phyloP scores from a whole-genome alignment of 75 land plant species.

The Gnetum montanum region DNA sequence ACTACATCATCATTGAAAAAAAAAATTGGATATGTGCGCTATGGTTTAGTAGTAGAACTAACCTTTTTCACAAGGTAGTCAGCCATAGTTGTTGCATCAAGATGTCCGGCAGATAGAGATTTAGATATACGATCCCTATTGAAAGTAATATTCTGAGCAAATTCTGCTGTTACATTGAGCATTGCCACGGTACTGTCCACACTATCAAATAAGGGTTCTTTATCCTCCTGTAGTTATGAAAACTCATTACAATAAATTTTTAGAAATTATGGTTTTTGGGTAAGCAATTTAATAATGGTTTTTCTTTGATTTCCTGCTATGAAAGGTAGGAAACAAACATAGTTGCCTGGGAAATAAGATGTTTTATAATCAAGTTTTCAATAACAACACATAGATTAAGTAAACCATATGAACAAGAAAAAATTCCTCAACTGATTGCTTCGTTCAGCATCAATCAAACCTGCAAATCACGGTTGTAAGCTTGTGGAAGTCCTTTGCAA shows the following conservation, averaged over 20 bases:
- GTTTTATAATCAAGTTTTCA: no score
- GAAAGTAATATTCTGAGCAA: constrained; percentile 84
- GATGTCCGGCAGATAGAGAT: constrained; percentile 88
- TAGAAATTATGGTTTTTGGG: neutral
- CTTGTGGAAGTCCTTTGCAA: constrained; percentile 97
- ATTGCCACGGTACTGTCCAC: constrained; percentile 64
- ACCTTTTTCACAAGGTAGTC: constrained; percentile 97
- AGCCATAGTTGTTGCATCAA: constrained; percentile 98
- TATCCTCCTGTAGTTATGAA: constrained; percentile 68
- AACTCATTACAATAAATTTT: neutral
- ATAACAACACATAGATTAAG: no score
- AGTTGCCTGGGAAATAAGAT: no score
- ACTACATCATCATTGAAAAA: no score
- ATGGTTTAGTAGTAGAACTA: no score
- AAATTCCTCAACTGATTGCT: no score
- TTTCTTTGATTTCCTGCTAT: no score
- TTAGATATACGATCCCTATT: constrained; percentile 60
- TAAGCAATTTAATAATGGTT: no score
- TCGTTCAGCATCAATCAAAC: no score
- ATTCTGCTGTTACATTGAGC: constrained; percentile 91
- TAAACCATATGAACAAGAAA: no score
- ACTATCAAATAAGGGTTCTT: constrained; percentile 96
- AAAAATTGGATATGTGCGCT: no score
- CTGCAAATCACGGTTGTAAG: constrained; percentile 98
- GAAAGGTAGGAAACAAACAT: no score